Conservation (phyloP, 768 basidiomycete species). For the Podaxis sp. region DNA sequence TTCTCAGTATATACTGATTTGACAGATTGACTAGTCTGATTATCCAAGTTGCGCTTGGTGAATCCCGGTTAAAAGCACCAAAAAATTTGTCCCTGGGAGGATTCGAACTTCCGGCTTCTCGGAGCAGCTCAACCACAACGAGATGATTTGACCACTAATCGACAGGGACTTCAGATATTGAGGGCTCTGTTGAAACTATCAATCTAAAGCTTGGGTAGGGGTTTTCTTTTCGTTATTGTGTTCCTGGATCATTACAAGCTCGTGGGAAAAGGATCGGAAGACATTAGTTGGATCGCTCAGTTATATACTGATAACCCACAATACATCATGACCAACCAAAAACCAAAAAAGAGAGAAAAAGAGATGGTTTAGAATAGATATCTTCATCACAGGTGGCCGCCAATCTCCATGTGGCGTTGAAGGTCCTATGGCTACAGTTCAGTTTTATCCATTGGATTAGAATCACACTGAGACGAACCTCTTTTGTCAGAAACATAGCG, state of each 20-base stretch:
- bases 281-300: not conserved
- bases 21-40: too few relatives aligned
- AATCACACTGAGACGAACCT: slow-evolving; percentile 25
- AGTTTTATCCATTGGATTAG: not conserved
- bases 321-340: not conserved
- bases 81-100: slow-evolving; percentile 6
- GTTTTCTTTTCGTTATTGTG: too few relatives aligned
- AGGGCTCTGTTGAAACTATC: rapidly evolving
- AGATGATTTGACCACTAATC: slow-evolving; percentile 10
- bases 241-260: too few relatives aligned
- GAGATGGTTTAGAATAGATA: not conserved
- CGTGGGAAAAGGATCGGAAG: too few relatives aligned
- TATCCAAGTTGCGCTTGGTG: too few relatives aligned
- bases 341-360: not conserved
- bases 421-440: not conserved
- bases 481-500: slow-evolving; percentile 31
- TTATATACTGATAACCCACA: not conserved
- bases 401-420: not conserved
- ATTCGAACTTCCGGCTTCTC: slow-evolving; percentile 12
- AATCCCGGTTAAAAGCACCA: not conserved
- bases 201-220: too few relatives aligned
- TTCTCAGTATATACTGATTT: too few relatives aligned
- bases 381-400: not conserved
- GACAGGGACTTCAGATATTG: not conserved
- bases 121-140: slow-evolving; percentile 2